These are phyloP conservation scores for Zygosaccharomyces bisporus DNA, from an alignment of 805 yeast genomes.

Conservation along the genomic window DNA sequence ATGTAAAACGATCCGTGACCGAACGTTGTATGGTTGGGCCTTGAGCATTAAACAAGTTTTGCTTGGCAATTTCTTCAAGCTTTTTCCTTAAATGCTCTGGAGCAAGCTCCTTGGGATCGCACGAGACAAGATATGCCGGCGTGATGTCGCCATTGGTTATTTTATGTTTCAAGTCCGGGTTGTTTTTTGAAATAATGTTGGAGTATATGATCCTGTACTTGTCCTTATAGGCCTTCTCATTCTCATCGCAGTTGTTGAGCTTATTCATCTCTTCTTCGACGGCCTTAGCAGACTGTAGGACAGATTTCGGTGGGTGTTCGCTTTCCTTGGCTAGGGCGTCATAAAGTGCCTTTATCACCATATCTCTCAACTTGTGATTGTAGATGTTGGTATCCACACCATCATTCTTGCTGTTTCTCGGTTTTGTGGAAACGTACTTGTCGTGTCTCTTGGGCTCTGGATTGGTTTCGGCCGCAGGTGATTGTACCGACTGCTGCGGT, in stretches of 20 bases:
- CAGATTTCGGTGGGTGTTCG: conserved; percentile 52
- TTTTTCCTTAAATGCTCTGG: conserved; percentile 86
- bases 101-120: conserved; percentile 95
- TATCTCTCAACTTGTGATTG: conserved; percentile 76
- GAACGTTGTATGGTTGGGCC: conserved; percentile 96
- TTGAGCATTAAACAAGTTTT: conserved; percentile 92
- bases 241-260: conserved; percentile 52
- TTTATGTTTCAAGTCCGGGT: conserved; percentile 74
- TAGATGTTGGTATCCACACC: conserved; percentile 69
- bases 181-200: conserved; percentile 83
- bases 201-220: conserved; percentile 82
- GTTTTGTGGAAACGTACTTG: conserved; percentile 47
- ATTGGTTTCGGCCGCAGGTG: conserved; percentile 6
- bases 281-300: conserved; percentile 60
- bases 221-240: conserved; percentile 58
- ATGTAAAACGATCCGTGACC: conserved; percentile 91
- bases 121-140: conserved; percentile 62
- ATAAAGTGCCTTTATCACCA: conserved; percentile 77
- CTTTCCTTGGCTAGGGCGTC: conserved; percentile 87
- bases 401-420: conserved; percentile 79
- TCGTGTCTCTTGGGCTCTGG: conserved; percentile 29
- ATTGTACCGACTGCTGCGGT: conserved; percentile 15
- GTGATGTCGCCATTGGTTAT: conserved; percentile 63
- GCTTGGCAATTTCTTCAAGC: conserved; percentile 77
- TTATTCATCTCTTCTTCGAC: conserved; percentile 72